Base-by-base conservation (phyloP, 169 alveolate species). In the Plasmodium reichenowi region DNA sequence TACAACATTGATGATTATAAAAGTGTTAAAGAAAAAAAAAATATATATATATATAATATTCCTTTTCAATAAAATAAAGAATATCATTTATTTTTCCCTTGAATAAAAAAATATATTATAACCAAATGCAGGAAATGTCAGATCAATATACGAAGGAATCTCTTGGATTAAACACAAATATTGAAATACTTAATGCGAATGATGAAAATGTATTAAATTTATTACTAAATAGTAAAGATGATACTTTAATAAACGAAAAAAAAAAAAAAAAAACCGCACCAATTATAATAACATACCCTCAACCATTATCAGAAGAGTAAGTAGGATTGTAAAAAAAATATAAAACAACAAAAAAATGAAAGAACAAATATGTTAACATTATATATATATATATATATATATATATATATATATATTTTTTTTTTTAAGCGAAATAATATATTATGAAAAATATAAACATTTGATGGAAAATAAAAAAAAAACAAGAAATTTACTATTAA, bases 171-270 rank as follows among this genome's bases (percentile, higher is more conserved):
- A 50, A 76, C 48, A 24, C 45, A 17, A 54, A 76, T 64, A 48
- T 76, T 9, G 89, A 76, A 50, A 64, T 76, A 64, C 48, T 76
- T 24, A 66, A 76, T 76, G 78, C 78, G 67, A 76, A 76, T 45
- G 89, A 76, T 43, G 78, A 76, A 48, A 76, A 63, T 66, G 78
- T 76, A 50, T 66, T 66, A 64, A 76, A 76, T 64, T 63, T 76
- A 68, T 17, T 76, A 29, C 56, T 76, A 48, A 66, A 43, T 58
- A 50, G 45, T n/a, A 59, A 76, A 58, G 26, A 63, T 48, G 15
- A 64, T 24, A 67, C 8, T 20, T 47, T 48, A 74, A 15, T 20
- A 54, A 43, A 9, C 20, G 32, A 68, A 7, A 45, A 64, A 48
- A 48, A 45, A 71, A 64, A 64, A 58, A 15, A 17, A 26, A 15